Evolutionary conservation across 345 rosid genomes (phyloP), one percentile per base, ranked within the genome.

Genomic region (Aquilaria malaccensis): DNA sequence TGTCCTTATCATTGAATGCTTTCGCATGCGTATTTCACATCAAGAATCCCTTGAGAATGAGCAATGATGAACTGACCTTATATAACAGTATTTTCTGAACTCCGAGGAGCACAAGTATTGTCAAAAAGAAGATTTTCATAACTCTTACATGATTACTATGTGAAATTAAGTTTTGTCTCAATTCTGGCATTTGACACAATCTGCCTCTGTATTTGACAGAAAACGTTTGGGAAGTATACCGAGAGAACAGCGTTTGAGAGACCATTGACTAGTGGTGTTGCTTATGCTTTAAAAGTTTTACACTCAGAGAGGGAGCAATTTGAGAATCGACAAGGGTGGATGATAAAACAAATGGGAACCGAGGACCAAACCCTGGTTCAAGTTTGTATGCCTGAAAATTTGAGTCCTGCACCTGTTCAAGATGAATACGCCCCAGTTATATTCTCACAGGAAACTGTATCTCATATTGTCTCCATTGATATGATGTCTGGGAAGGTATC

Each of bases 181-280:
- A 13, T 54, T 9, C 32, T 9, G 9, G 31, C 11, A 46, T 37
- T 37, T 37, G 43, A 37, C 7, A 9, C 43, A 50, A 63, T 54
- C 61, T 55, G 22, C n/a, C 13, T 11, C 70, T 68, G 45, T 47
- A 63, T 66, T 69, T 57, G 60, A 41, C 85, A 93, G 99, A 84
- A 77, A 78, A 94, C 96, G 15, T 94, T 94, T 73, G 75, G 90
- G 58, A 84, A 90, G 72, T 93, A 89, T 64, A 86, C 99, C 11
- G 95, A 93, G 77, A 87, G 96, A 79, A 93, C 99, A 32, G 77
- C 83, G 72, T 93, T 93, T 69, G 99, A 93, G 71, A 89, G 99
- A 76, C 99, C 99, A 30, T 95, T 93, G 65, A 93, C 99, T 0
- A 93, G 99, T 73, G 99, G 99, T 51, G 99, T 93, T 67, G 95